Percentiles rank a stretch among this genome's conserved stretches.
phyloP scores from a whole-genome alignment of 164 flowering plant species.

The Sedum album region DNA sequence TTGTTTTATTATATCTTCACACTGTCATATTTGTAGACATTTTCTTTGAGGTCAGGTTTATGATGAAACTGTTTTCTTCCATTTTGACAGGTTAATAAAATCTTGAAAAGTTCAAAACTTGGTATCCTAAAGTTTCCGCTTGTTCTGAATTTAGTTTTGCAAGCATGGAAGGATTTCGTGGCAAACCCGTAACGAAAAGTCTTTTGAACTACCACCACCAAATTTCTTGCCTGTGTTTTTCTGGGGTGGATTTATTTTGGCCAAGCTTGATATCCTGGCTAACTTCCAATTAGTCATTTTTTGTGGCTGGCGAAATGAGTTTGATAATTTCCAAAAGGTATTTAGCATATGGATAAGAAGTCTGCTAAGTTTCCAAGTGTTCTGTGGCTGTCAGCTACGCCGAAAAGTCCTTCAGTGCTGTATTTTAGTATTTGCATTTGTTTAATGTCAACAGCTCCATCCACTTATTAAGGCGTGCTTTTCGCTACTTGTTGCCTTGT shows the following conservation, averaged over 20 bases:
- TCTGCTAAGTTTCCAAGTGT: not conserved
- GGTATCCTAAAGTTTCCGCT: not conserved
- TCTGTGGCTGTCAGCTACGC: not conserved
- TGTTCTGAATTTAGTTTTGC: not conserved
- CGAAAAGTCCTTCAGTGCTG: not conserved
- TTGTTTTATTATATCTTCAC: not conserved
- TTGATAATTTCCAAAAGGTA: not conserved
- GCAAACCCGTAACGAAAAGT: not conserved
- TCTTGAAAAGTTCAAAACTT: not conserved
- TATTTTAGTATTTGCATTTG: not conserved
- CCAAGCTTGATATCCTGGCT: not conserved
- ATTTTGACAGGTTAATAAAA: too few relatives aligned
- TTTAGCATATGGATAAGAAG: not conserved
- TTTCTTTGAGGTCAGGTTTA: too few relatives aligned
- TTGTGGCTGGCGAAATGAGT: conserved; percentile 4
- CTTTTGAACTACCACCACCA: not conserved
- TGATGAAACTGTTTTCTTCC: too few relatives aligned
- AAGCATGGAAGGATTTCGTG: not conserved
- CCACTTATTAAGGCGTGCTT: not conserved
- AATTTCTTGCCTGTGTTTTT: not conserved
- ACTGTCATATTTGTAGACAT: too few relatives aligned
- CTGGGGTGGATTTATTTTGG: not conserved
- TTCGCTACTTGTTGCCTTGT: not conserved
- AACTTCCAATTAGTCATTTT: not conserved
- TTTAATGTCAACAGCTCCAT: not conserved